Percentiles rank a stretch among this genome's conserved stretches.
phyloP scores from a whole-genome alignment of 352 stramenopile genomes.

The Pythium pectinolyticum region DNA sequence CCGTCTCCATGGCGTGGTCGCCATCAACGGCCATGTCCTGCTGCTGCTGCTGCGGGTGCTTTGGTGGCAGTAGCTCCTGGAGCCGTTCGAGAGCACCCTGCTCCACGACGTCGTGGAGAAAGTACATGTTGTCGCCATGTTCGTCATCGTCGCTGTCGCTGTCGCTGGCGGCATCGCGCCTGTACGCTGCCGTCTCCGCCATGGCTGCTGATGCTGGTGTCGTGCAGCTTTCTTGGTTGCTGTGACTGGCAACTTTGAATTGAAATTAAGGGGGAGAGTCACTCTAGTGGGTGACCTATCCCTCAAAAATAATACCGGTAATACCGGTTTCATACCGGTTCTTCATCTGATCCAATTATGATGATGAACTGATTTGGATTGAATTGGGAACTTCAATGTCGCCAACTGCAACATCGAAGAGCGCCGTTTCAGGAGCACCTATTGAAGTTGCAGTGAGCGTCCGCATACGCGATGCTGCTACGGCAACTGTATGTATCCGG shows the following conservation, averaged over 20 bases:
- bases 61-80: slow-evolving; percentile 44
- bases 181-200: slow-evolving; percentile 4
- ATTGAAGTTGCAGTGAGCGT: too few species aligned
- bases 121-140: slow-evolving; percentile 38
- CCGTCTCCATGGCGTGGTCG: slow-evolving; percentile 6
- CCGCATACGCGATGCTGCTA: too few species aligned
- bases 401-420: slow-evolving; percentile 16
- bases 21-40: background rate
- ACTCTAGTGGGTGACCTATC: too few species aligned
- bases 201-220: too few species aligned
- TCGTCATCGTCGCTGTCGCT: slow-evolving; percentile 48
- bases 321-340: slow-evolving; percentile 10
- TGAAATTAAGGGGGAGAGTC: background rate
- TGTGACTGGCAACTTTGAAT: too few species aligned
- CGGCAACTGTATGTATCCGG: too few species aligned
- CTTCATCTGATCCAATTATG: too few species aligned
- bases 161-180: slow-evolving; percentile 10
- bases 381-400: slow-evolving; percentile 19
- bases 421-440: background rate
- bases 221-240: too few species aligned
- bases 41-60: too few species aligned
- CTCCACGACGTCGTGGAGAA: slow-evolving; percentile 65
- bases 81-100: slow-evolving; percentile 50
- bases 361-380: too few species aligned
- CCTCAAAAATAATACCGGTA: background rate